These are phyloP conservation scores for Neofusicoccum sp. DNA, from an alignment of 2,329 filamentous ascomycete genomes.

Conservation along the genomic window DNA sequence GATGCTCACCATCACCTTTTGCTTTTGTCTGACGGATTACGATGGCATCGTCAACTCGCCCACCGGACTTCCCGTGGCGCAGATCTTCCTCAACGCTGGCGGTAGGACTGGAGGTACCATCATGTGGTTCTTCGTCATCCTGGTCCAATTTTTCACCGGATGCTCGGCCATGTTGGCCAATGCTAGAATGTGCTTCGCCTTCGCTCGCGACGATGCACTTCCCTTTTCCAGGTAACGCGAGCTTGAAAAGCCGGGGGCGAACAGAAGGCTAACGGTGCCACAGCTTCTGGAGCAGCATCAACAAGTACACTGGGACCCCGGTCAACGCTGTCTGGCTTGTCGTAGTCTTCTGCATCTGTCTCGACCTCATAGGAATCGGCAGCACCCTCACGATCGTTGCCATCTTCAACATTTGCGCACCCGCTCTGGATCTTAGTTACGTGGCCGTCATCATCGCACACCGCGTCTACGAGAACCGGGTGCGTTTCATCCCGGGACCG, in stretches of 20 bases:
- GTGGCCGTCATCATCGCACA: constrained; percentile 64
- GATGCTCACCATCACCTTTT: constrained; percentile 65
- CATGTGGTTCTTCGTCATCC: constrained; percentile 65
- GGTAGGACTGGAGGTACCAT: constrained; percentile 58
- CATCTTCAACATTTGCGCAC: constrained; percentile 52
- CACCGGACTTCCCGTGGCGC: constrained; percentile 63
- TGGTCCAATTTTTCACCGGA: constrained; percentile 67
- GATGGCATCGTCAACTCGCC: constrained; percentile 59
- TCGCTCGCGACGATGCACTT: constrained; percentile 62
- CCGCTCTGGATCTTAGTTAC: constrained; percentile 56
- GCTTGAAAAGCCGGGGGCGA: neutral
- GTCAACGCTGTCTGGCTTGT: constrained; percentile 67
- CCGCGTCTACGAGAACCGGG: constrained; percentile 54
- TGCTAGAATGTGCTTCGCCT: constrained; percentile 64
- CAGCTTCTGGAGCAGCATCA: constrained; percentile 57
- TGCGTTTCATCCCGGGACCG: constrained; percentile 60
- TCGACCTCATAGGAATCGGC: constrained; percentile 57
- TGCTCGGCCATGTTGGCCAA: constrained; percentile 67
- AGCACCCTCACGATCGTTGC: constrained; percentile 53
- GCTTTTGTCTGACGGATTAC: constrained; percentile 63
- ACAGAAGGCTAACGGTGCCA: neutral
- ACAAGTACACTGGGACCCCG: constrained; percentile 58
- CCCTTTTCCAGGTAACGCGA: constrained; percentile 58
- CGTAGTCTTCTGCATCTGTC: constrained; percentile 57
- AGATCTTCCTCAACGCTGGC: constrained; percentile 61